Conservation (phyloP, 2,329 filamentous ascomycete species). For the Rhinocladiella mackenziei region DNA sequence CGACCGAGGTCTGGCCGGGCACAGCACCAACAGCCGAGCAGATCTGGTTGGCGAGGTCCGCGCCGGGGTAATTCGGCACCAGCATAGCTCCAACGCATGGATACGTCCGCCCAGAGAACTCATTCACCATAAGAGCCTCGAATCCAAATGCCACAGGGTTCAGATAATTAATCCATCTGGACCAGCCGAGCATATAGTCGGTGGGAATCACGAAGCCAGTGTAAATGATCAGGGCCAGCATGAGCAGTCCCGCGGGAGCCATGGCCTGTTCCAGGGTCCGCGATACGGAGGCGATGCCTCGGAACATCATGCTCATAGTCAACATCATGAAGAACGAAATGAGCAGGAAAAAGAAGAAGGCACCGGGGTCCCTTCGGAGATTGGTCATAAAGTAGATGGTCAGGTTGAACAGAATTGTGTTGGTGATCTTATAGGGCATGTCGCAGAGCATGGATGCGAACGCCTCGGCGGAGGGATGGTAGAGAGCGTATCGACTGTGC, state of each 20-base stretch:
- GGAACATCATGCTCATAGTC: slow-evolving; percentile 46
- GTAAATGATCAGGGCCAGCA: slow-evolving; percentile 60
- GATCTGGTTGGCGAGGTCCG: slow-evolving; percentile 49
- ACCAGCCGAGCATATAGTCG: slow-evolving; percentile 59
- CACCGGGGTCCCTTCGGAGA: slow-evolving; percentile 65
- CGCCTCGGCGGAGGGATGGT: slow-evolving; percentile 87
- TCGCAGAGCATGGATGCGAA: slow-evolving; percentile 81
- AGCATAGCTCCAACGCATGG: no score
- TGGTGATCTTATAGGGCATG: slow-evolving; percentile 75
- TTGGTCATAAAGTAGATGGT: slow-evolving; percentile 85
- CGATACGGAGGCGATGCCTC: slow-evolving; percentile 72
- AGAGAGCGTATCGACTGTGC: slow-evolving; percentile 78
- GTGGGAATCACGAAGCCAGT: slow-evolving; percentile 64
- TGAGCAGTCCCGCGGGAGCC: slow-evolving; percentile 50
- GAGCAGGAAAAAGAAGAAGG: slow-evolving; percentile 83
- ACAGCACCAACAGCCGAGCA: slow-evolving; percentile 52
- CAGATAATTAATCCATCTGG: slow-evolving; percentile 64
- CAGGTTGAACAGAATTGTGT: slow-evolving; percentile 72
- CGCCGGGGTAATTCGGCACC: slow-evolving; percentile 53
- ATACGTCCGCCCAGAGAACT: slow-evolving; percentile 57
- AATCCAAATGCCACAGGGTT: slow-evolving; percentile 65
- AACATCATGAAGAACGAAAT: slow-evolving; percentile 59
- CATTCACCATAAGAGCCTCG: slow-evolving; percentile 55
- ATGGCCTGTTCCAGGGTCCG: slow-evolving; percentile 62
- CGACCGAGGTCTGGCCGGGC: slow-evolving; percentile 50